Evolutionary conservation across 352 stramenopile species (phyloP), one percentile per base, ranked within the genome.

Genomic region (Albugo laibachii): DNA sequence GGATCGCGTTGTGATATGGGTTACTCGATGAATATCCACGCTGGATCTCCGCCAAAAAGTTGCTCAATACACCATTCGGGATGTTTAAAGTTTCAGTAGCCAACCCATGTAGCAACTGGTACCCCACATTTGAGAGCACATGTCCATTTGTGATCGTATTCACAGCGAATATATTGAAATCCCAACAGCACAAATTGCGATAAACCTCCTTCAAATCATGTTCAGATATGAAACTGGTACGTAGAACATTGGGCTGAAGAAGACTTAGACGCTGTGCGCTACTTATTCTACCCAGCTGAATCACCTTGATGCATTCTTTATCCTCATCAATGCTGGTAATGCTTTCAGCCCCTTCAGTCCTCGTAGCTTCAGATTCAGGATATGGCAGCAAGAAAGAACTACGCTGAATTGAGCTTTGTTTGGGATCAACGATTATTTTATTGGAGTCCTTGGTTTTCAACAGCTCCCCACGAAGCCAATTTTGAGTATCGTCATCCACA

Each of bases 1-100:
- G 83, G 36, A 89, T 89, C 5, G 66, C 60, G 54, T 94, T 94
- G 59, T 94, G 83, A 49, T 94, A 94, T 11, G 83, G 73, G 41
- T 93, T 92, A 13, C 67, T 78, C 1, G 66, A 51, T 21, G 85
- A 57, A 48, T 92, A 92, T 1, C 77, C 79, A 21, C 69, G 60
- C 52, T 92, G 79, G 40, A 92, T 88, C 48, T 89, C 79, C 12
- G 80, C 47, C 6, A 92, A 46, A 40, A 92, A 92, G 37, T 62
- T 67, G 11, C 83, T 75, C 5, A 89, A 59, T 16, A 77, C 55
- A 16, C 51, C 55, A 39, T 65, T 58, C 21, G 87, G 70, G 41
- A 88, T 80, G 39, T 69, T 56, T 4, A 92, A 49, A 13, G 63
- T 71, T 38, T 69, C 57, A n/a, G 61, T 65, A 11, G 65, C 67